A percentile compares a stretch with the other conserved stretches of the same genome.
phyloP scores from a whole-genome alignment of 2,329 filamentous ascomycete genomes.

The Lasiodiplodia citricola region DNA sequence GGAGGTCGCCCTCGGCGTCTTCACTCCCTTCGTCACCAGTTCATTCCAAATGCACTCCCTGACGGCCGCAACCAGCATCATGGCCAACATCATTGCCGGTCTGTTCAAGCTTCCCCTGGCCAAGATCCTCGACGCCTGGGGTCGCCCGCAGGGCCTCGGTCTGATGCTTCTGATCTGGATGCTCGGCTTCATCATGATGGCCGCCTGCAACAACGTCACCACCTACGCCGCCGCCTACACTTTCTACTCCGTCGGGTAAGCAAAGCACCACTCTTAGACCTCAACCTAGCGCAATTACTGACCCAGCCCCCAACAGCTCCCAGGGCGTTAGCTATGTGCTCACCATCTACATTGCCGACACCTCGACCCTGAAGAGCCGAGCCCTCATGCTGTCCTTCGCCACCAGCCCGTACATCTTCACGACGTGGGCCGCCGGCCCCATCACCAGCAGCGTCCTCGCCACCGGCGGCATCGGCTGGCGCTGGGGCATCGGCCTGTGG shows the following conservation, averaged over 20 bases:
- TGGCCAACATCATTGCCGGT: conserved; percentile 62
- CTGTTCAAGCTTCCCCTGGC: conserved; percentile 69
- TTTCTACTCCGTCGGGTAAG: conserved; percentile 55
- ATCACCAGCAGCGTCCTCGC: conserved; percentile 51
- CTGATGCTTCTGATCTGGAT: conserved; percentile 59
- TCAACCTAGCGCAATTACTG: background rate
- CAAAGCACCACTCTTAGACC: background rate
- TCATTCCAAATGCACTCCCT: conserved; percentile 61
- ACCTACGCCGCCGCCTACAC: conserved; percentile 64
- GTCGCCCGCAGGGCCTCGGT: conserved; percentile 66
- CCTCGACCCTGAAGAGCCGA: conserved; percentile 67
- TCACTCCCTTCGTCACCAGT: conserved; percentile 55
- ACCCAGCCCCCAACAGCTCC: conserved; percentile 34
- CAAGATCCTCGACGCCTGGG: conserved; percentile 71
- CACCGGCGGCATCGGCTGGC: conserved; percentile 56
- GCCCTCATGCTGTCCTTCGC: conserved; percentile 65
- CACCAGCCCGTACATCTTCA: conserved; percentile 41
- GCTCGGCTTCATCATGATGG: conserved; percentile 64
- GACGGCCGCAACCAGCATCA: conserved; percentile 59
- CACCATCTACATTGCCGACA: conserved; percentile 70
- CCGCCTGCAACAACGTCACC: conserved; percentile 61
- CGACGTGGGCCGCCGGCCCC: conserved; percentile 38
- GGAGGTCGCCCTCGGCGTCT: conserved; percentile 47
- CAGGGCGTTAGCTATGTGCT: conserved; percentile 64
- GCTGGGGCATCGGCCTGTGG: conserved; percentile 72